Conservation (phyloP, 192 early-diverging fungal species). For the Gonapodya sp. region DNA sequence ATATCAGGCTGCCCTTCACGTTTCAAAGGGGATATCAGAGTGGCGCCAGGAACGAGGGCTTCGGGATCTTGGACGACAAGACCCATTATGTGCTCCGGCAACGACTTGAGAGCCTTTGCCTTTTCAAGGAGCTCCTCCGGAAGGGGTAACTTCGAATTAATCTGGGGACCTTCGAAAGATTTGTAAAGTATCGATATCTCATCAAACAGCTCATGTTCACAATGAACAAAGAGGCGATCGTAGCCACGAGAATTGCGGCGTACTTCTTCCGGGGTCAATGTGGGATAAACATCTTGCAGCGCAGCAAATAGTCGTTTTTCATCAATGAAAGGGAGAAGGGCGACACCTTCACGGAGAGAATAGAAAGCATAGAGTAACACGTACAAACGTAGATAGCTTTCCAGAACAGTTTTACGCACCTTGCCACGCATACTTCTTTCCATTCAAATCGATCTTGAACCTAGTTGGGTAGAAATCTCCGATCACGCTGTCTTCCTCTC, state of each 20-base stretch:
- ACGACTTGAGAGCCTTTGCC: neutral
- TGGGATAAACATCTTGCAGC: conserved; percentile 20
- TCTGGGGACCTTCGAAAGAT: neutral
- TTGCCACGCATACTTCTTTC: conserved; percentile 91
- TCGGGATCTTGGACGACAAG: conserved; percentile 41
- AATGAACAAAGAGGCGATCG: neutral
- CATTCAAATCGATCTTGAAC: conserved; percentile 88
- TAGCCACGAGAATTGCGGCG: neutral
- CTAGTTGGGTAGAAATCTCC: conserved; percentile 90
- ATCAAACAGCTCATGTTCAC: neutral
- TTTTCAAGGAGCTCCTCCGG: neutral
- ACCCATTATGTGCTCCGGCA: conserved; percentile 31
- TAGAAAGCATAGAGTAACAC: neutral
- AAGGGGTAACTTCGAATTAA: neutral
- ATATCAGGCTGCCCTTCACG: conserved; percentile 45
- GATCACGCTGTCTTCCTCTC: conserved; percentile 67
- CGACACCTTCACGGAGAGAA: conserved; percentile 53
- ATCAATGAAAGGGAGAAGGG: conserved; percentile 91
- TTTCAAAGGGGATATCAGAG: conserved; percentile 42
- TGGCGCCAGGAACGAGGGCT: conserved; percentile 46
- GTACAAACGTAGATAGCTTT: neutral
- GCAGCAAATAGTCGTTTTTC: conserved; percentile 48
- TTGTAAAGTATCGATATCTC: neutral
- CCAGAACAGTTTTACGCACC: conserved; percentile 25
- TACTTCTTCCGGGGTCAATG: neutral